Base-by-base conservation (phyloP, 345 rosid species). In the Populus davidiana region DNA sequence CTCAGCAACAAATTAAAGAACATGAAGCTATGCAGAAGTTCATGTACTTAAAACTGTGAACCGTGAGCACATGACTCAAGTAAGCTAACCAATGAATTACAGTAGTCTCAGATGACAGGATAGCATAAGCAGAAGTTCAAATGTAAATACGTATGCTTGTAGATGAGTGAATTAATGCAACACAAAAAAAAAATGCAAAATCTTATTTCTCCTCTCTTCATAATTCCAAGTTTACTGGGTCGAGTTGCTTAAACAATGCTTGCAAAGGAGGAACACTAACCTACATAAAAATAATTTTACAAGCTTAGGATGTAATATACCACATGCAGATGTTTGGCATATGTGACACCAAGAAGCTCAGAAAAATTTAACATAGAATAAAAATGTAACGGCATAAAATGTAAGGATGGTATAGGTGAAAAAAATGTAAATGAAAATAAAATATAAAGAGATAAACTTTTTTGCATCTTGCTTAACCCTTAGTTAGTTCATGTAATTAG, bases 401-500 rank as follows among this genome's bases (percentile, higher is more conserved):
- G 64, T 13, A 20, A 72, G 25, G 61, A 49, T 31, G 2, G 8
- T 49, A 67, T 13, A 12, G 5, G 64, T 20, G n/a, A 69, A 25
- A 10, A 68, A 52, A 14, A 10, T 27, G 27, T 23, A 29, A 25
- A 74, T 49, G 35, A 21, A 68, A 25, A 3, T 11, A 27, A 39
- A 36, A 62, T 59, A 27, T 21, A 41, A 21, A 2, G 2, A 65
- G 23, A 21, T 7, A 44, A 70, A 14, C 59, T 35, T 36, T 14
- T 8, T 31, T 67, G 52, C 64, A 71, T 21, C 67, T 59, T 41
- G 73, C 52, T 72, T 43, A 14, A 71, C 31, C 80, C 39, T 54
- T 18, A 13, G 54, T 23, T 56, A 68, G 43, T 70, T 81, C 50
- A 68, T 52, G 12, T 54, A 62, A 69, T 41, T 27, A 20, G 31